Conservation (phyloP, 768 basidiomycete species). For the Agrocybe praecox region DNA sequence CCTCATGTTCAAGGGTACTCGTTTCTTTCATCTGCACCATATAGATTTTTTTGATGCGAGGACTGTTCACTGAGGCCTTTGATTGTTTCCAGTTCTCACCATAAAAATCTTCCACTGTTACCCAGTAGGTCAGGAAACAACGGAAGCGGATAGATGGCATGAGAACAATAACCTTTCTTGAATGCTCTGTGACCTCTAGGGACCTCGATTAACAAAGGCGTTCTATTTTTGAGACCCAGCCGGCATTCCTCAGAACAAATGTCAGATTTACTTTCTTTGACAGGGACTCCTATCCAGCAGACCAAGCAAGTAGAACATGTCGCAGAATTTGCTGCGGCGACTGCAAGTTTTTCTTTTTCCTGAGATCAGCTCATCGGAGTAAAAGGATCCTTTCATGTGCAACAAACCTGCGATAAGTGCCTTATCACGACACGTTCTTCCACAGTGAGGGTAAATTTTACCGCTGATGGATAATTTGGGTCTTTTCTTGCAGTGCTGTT, state of each 20-base stretch:
- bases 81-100: neutral
- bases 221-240: slow-evolving; percentile 1
- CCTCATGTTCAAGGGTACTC: neutral
- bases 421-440: slow-evolving; percentile 25
- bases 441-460: slow-evolving; percentile 22
- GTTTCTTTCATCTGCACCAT: slow-evolving; percentile 4
- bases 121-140: no score
- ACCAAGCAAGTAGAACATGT: slow-evolving; percentile 25
- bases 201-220: slow-evolving; percentile 26
- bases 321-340: slow-evolving; percentile 4
- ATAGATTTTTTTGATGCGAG: slow-evolving; percentile 11
- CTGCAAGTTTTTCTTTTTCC: no score
- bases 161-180: slow-evolving; percentile 13
- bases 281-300: slow-evolving; percentile 21
- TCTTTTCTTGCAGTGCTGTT: slow-evolving; percentile 20
- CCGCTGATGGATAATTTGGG: slow-evolving; percentile 21
- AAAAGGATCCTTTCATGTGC: neutral
- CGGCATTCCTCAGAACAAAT: slow-evolving; percentile 22
- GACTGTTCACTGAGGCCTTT: neutral
- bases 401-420: slow-evolving; percentile 10
- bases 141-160: neutral
- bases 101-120: slow-evolving; percentile 14
- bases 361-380: neutral
- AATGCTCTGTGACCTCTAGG: slow-evolving; percentile 27
- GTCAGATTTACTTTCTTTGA: neutral